Evolutionary conservation across 129 eudicot genomes (phyloP).

Genomic region (Ambrosia artemisiifolia): DNA sequence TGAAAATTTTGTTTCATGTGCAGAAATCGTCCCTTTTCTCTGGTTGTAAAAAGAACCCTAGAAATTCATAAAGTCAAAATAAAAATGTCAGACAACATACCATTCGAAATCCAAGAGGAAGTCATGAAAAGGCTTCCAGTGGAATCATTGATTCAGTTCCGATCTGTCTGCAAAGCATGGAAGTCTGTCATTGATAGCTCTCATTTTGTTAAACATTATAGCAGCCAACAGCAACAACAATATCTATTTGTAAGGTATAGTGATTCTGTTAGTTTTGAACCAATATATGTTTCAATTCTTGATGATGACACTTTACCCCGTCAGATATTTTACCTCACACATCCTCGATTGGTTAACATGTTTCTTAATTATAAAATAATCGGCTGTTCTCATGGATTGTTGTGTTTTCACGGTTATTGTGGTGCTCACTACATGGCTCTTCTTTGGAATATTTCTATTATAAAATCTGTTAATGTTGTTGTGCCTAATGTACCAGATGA

Average conservation of each 20-base stretch:
- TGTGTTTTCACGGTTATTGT: no score
- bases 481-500: no score
- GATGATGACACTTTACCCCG: constrained; percentile 16
- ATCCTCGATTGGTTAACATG: no score
- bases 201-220: constrained; percentile 26
- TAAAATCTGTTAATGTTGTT: no score
- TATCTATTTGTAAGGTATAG: constrained; percentile 19
- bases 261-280: not conserved
- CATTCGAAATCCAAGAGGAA: constrained; percentile 35
- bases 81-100: constrained; percentile 35
- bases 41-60: not conserved
- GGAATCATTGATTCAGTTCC: constrained; percentile 36
- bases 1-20: no score
- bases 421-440: no score
- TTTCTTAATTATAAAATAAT: no score
- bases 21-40: no score
- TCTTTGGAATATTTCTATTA: no score
- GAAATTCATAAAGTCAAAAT: not conserved
- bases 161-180: constrained; percentile 42
- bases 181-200: constrained; percentile 36
- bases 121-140: constrained; percentile 38
- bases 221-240: not conserved
- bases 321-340: no score
- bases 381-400: no score
- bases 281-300: not conserved